These are phyloP conservation scores for Globisporangium mamillatum DNA, from an alignment of 352 stramenopile species.

Conservation along the genomic window DNA sequence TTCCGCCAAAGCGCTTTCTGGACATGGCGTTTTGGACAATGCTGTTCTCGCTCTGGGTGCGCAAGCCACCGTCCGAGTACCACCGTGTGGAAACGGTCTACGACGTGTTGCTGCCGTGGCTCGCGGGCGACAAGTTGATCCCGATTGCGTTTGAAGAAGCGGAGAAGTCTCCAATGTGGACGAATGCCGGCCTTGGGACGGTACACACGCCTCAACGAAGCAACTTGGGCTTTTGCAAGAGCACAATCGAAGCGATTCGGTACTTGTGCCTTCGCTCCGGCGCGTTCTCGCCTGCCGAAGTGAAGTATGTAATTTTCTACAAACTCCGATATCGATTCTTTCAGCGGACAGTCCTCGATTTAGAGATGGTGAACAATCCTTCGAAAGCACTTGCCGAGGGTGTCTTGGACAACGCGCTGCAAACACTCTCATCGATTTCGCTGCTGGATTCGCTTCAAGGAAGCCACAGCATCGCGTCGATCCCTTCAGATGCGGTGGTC, in stretches of 20 bases:
- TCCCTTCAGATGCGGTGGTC: constrained; percentile 56
- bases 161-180: constrained; percentile 29
- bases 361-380: constrained; percentile 56
- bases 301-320: constrained; percentile 73
- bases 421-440: constrained; percentile 54
- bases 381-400: constrained; percentile 43
- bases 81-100: constrained; percentile 87
- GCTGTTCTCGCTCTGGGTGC: constrained; percentile 83
- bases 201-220: constrained; percentile 66
- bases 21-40: constrained; percentile 87
- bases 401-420: constrained; percentile 55
- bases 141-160: constrained; percentile 54
- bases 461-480: constrained; percentile 47
- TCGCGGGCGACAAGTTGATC: constrained; percentile 71
- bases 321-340: constrained; percentile 70
- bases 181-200: constrained; percentile 26
- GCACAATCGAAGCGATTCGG: constrained; percentile 69
- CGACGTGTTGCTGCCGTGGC: constrained; percentile 86
- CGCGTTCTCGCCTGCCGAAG: constrained; percentile 50
- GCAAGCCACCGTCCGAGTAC: constrained; percentile 82
- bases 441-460: constrained; percentile 77
- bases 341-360: constrained; percentile 44
- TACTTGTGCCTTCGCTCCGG: constrained; percentile 61
- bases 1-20: constrained; percentile 60
- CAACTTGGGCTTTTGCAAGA: constrained; percentile 82